Percentiles rank a stretch among this genome's conserved stretches.
These are phyloP conservation scores for Fusarium sp. DNA, from an alignment of 2,329 filamentous ascomycete species.

Conservation along the genomic window DNA sequence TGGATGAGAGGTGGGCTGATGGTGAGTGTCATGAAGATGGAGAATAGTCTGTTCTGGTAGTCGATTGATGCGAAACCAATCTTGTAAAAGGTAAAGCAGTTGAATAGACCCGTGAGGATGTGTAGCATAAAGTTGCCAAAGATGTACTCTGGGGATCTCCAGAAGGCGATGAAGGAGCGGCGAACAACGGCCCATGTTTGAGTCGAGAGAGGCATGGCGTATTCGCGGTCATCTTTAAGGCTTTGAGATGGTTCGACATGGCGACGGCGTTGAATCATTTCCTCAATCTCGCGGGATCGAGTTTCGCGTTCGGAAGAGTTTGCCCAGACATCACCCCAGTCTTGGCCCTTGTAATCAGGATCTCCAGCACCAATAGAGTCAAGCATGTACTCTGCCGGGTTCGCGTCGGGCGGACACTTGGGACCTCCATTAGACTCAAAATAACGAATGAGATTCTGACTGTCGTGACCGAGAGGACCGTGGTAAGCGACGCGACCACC, in stretches of 20 bases:
- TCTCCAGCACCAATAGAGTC: slow-evolving; percentile 72
- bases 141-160: slow-evolving; percentile 74
- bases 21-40: slow-evolving; percentile 81
- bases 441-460: slow-evolving; percentile 61
- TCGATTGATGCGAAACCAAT: slow-evolving; percentile 69
- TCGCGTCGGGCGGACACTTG: slow-evolving; percentile 61
- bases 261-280: slow-evolving; percentile 62
- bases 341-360: slow-evolving; percentile 69
- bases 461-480: slow-evolving; percentile 65
- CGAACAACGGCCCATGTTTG: slow-evolving; percentile 68
- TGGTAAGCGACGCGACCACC: slow-evolving; percentile 68
- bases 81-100: slow-evolving; percentile 78
- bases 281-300: slow-evolving; percentile 63
- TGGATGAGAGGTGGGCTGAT: slow-evolving; percentile 81
- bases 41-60: slow-evolving; percentile 79
- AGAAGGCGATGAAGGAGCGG: slow-evolving; percentile 72
- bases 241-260: slow-evolving; percentile 51
- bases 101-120: slow-evolving; percentile 74
- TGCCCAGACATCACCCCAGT: slow-evolving; percentile 74
- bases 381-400: slow-evolving; percentile 68
- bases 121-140: slow-evolving; percentile 73
- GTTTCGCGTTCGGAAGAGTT: slow-evolving; percentile 61
- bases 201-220: slow-evolving; percentile 68
- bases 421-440: slow-evolving; percentile 63
- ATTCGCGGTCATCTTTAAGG: slow-evolving; percentile 68